A percentile compares a stretch with the other conserved stretches of the same genome.
Conservation (phyloP, 257 asterid genomes). For the Parsonsia alboflavescens region DNA sequence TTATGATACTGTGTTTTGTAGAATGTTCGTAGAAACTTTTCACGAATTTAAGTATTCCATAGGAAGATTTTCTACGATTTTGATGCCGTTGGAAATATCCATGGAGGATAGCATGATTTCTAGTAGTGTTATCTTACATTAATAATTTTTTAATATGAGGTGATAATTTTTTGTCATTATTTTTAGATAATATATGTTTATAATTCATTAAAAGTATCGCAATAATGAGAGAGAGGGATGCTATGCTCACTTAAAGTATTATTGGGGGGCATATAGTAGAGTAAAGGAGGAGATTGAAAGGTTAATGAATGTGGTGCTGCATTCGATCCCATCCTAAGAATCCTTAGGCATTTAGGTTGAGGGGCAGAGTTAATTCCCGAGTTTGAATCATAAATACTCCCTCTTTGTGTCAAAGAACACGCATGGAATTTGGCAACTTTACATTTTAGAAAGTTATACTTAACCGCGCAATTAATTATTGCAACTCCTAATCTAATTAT, state of each 20-base stretch:
- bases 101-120: no score
- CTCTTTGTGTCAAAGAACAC: constrained; percentile 10
- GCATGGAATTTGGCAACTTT: constrained; percentile 12
- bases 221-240: not conserved
- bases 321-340: constrained; percentile 17
- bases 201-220: no score
- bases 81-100: no score
- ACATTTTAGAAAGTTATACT: not conserved
- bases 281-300: constrained; percentile 7
- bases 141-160: no score
- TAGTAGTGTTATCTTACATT: no score
- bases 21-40: no score
- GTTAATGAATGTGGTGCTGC: not conserved
- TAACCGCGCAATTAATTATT: not conserved
- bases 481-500: not conserved
- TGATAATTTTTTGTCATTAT: no score
- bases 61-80: no score
- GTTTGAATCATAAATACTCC: not conserved
- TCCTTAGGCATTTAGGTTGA: constrained; percentile 8
- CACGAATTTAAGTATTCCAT: no score
- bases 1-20: no score
- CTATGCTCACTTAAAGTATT: not conserved
- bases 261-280: not conserved
- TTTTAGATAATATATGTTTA: no score
- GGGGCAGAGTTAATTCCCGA: not conserved